Evolutionary conservation across 2,329 filamentous ascomycete species (phyloP), one percentile per base, ranked within the genome.

Genomic region (Lachnellula suecica): DNA sequence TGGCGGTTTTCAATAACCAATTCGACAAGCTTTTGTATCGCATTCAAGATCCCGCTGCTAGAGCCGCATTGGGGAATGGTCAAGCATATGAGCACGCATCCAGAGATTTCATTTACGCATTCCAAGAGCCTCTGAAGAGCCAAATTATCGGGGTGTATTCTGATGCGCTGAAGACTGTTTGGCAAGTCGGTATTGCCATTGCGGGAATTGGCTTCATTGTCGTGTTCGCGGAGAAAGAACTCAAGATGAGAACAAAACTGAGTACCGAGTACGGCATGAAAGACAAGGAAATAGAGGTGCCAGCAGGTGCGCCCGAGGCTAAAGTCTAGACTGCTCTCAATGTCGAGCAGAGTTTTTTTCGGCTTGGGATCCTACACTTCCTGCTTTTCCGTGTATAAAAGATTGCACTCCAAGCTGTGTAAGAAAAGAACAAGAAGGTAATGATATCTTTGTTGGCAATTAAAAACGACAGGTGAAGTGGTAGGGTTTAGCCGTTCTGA

Each of bases 81-180:
- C 27, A 51, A 29, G 59, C 56, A n/a, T 61, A 61, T 46, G 34
- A 38, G 29, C 45, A 52, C 42, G 59, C 52, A 2, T 41, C 29
- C 2, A 22, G 15, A 19, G 29, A 23, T 1, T 58, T 54, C 29
- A 40, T 60, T 11, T n/a, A 52, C 15, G 43, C 49, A 4, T 50
- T 59, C 34, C 22, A 44, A 22, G 24, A 19, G 4, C 20, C 4
- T 17, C 24, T 27, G 15, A 34, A 50, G 19, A 9, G 27, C 5
- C 10, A 56, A 22, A 45, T 56, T 35, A 20, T 47, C 2, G 22
- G 29, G 4, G 53, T 56, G 20, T 56, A 56, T 42, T 17, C 15
- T 29, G 49, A 43, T 1, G 38, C 17, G 24, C 41, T 56, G 44
- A 53, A 52, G 37, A 20, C 34, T 15, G 47, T 52, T 13, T 57